Evolutionary conservation across 306 rosid genomes (phyloP).

Genomic region (Pyrus pyrifolia): DNA sequence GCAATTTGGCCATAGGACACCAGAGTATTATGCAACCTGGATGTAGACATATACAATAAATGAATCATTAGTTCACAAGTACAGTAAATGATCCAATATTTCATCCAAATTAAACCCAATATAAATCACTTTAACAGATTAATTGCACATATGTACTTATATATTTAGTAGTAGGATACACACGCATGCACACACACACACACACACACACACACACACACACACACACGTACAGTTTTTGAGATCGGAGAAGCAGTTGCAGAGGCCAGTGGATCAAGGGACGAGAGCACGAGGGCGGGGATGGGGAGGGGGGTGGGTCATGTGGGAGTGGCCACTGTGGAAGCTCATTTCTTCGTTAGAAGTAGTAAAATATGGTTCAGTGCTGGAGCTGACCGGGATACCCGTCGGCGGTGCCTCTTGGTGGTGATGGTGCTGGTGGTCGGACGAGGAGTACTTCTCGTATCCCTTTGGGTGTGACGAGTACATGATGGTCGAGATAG

Average conservation of each 20-base stretch:
- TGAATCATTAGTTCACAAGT: too few relatives aligned
- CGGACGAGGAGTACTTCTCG: not conserved
- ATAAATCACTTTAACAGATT: too few relatives aligned
- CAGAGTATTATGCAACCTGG: too few relatives aligned
- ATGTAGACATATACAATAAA: too few relatives aligned
- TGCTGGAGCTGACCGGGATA: not conserved
- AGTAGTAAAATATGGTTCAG: not conserved
- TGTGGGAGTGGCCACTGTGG: not conserved
- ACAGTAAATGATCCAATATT: too few relatives aligned
- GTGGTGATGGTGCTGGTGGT: not conserved
- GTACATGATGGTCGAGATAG: not conserved
- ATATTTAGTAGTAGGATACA: too few relatives aligned
- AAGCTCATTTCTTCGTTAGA: not conserved
- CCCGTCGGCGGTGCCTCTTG: not conserved
- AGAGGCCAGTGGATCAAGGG: slow-evolving; percentile 58
- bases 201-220: not conserved
- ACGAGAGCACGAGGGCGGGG: slow-evolving; percentile 5
- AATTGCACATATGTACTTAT: too few relatives aligned
- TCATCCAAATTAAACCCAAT: too few relatives aligned
- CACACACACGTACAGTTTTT: slow-evolving; percentile 18
- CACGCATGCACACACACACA: not conserved
- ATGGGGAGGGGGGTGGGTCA: not conserved
- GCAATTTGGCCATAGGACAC: too few relatives aligned
- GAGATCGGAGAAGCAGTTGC: slow-evolving; percentile 44
- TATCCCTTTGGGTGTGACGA: not conserved